Evolutionary conservation across 2,329 filamentous ascomycete species (phyloP).

Genomic region (Sporothrix phasma): DNA sequence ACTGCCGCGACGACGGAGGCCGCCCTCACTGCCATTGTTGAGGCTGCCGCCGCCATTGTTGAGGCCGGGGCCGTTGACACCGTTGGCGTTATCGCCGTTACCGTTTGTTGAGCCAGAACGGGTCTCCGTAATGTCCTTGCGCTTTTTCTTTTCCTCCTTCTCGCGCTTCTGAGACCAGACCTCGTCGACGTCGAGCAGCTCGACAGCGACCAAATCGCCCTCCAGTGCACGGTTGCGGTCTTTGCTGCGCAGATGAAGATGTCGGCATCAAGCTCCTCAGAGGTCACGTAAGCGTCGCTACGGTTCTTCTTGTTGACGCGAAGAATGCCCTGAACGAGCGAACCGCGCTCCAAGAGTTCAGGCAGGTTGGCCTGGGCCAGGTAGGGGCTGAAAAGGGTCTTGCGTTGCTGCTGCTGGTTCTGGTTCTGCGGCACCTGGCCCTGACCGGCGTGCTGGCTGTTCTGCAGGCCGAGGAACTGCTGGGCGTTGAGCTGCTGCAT

Average conservation of each 20-base stretch:
- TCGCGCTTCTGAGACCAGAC: slow-evolving; percentile 98
- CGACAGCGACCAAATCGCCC: slow-evolving; percentile 88
- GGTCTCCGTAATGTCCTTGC: slow-evolving; percentile 95
- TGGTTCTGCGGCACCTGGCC: slow-evolving; percentile 50
- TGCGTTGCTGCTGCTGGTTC: slow-evolving; percentile 77
- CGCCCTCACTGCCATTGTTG: slow-evolving; percentile 60
- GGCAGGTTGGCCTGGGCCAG: slow-evolving; percentile 89
- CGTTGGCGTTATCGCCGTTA: slow-evolving; percentile 58
- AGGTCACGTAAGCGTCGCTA: slow-evolving; percentile 95
- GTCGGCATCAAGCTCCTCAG: slow-evolving; percentile 87
- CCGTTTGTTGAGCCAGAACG: slow-evolving; percentile 67
- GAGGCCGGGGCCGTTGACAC: slow-evolving; percentile 39
- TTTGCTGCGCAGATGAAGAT: slow-evolving; percentile 99
- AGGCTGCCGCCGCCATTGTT: slow-evolving; percentile 47
- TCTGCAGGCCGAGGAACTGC: slow-evolving; percentile 58
- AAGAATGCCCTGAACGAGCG: slow-evolving; percentile 90
- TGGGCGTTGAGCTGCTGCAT: slow-evolving; percentile 60
- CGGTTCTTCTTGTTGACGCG: slow-evolving; percentile 99
- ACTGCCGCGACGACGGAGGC: slow-evolving; percentile 85
- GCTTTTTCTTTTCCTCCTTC: slow-evolving; percentile 99
- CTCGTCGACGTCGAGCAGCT: slow-evolving; percentile 94
- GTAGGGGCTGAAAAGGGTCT: slow-evolving; percentile 97
- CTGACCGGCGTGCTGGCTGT: slow-evolving; percentile 63
- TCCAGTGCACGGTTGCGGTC: slow-evolving; percentile 95
- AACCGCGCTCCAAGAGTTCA: slow-evolving; percentile 79